A percentile compares a stretch with the other conserved stretches of the same genome.
phyloP scores from a whole-genome alignment of 352 stramenopile genomes.

The Globisporangium spiculum region DNA sequence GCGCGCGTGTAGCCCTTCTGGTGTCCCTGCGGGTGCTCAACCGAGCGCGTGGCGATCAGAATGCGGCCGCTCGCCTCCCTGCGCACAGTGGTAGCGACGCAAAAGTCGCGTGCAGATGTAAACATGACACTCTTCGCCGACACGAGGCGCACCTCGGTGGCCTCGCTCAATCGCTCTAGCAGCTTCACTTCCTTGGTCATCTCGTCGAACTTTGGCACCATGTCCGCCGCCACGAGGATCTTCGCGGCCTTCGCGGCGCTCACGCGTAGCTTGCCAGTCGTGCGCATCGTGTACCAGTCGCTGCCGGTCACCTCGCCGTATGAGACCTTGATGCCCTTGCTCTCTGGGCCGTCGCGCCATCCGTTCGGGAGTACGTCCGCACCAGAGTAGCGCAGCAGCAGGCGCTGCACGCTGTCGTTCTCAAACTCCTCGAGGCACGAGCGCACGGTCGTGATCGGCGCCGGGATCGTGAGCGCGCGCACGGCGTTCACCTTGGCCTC shows the following conservation, averaged over 20 bases:
- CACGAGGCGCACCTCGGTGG: constrained; percentile 60
- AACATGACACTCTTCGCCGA: constrained; percentile 76
- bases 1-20: constrained; percentile 50
- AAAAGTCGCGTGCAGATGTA: constrained; percentile 70
- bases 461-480: constrained; percentile 41
- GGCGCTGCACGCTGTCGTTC: constrained; percentile 48
- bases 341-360: constrained; percentile 63
- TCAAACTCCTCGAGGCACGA: constrained; percentile 49
- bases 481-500: constrained; percentile 38
- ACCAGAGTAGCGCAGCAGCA: constrained; percentile 57
- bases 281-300: constrained; percentile 77
- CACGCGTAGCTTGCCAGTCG: constrained; percentile 53
- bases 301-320: constrained; percentile 60
- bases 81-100: constrained; percentile 55
- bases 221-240: constrained; percentile 49
- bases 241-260: constrained; percentile 47
- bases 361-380: constrained; percentile 57
- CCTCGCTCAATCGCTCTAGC: constrained; percentile 61
- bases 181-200: constrained; percentile 72
- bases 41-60: constrained; percentile 68
- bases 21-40: constrained; percentile 49
- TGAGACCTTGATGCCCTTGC: constrained; percentile 70
- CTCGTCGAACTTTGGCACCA: constrained; percentile 76
- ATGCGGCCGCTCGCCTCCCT: constrained; percentile 47
- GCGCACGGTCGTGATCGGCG: constrained; percentile 48